Conservation (phyloP, 345 rosid species). For the Raphanus sativus region DNA sequence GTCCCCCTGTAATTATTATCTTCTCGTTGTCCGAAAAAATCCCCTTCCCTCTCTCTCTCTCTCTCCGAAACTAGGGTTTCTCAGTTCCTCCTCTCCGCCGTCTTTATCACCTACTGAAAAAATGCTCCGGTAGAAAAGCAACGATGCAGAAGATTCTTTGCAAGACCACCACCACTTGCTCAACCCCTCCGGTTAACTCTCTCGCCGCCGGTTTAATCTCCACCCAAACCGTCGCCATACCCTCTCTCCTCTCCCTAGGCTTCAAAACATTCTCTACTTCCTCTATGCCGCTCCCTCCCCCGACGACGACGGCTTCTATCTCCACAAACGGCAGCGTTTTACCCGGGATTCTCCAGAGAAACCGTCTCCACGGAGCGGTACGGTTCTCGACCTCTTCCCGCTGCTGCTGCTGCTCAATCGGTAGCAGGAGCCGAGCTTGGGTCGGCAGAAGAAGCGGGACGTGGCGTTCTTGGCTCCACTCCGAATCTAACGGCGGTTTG, state of each 20-base stretch:
- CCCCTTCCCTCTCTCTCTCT: conserved; percentile 6
- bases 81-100: background rate
- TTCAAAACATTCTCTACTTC: conserved; percentile 26
- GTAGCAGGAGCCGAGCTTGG: conserved; percentile 52
- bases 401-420: conserved; percentile 38
- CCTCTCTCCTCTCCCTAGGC: conserved; percentile 25
- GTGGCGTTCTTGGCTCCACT: conserved; percentile 45
- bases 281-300: conserved; percentile 41
- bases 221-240: background rate
- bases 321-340: conserved; percentile 25
- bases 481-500: conserved; percentile 39
- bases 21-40: conserved; percentile 21
- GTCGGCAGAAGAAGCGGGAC: conserved; percentile 40
- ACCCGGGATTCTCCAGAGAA: conserved; percentile 18
- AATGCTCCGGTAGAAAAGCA: conserved; percentile 35
- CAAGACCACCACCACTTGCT: conserved; percentile 34
- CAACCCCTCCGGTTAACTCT: conserved; percentile 39
- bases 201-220: conserved; percentile 29
- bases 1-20: background rate
- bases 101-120: background rate
- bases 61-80: conserved; percentile 36
- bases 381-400: conserved; percentile 42
- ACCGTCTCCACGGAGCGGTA: background rate
- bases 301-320: conserved; percentile 28
- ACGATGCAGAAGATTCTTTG: conserved; percentile 55